phyloP scores from a whole-genome alignment of 169 alveolate species.

The Plasmodium fragile region DNA sequence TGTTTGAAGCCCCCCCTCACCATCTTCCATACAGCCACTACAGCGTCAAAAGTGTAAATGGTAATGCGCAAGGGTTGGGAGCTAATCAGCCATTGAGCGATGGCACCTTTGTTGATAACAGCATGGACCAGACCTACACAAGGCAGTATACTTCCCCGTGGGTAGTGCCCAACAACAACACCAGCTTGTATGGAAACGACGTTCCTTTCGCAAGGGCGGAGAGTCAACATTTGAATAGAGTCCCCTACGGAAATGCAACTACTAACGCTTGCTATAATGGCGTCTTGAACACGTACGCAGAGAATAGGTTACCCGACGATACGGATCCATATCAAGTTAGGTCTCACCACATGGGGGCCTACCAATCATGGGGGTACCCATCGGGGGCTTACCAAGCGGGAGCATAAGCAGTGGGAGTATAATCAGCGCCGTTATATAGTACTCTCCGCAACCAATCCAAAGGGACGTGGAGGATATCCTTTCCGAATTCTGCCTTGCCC shows the following conservation, averaged over 20 bases:
- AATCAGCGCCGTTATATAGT: neutral
- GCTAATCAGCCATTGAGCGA: neutral
- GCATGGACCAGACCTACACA: neutral
- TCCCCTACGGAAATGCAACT: neutral
- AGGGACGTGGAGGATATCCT: neutral
- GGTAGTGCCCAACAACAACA: neutral
- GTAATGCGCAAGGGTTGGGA: neutral
- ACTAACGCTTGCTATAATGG: neutral
- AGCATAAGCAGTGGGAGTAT: neutral
- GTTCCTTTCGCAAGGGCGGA: neutral
- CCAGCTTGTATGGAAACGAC: neutral
- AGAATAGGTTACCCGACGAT: neutral
- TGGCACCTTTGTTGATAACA: neutral
- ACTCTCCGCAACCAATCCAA: neutral
- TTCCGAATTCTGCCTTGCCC: neutral
- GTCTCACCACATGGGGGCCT: neutral
- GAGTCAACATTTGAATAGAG: neutral
- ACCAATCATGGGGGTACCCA: neutral
- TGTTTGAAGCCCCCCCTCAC: neutral
- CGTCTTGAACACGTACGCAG: neutral
- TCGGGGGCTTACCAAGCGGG: neutral
- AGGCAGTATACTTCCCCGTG: constrained; percentile 1
- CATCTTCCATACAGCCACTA: constrained; percentile 26
- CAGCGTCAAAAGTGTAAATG: neutral
- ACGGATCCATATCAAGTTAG: neutral